Percentiles rank a stretch among this genome's conserved stretches.
These are phyloP conservation scores for Amaranthus cruentus DNA, from an alignment of 148 eudicot species.

Conservation along the genomic window DNA sequence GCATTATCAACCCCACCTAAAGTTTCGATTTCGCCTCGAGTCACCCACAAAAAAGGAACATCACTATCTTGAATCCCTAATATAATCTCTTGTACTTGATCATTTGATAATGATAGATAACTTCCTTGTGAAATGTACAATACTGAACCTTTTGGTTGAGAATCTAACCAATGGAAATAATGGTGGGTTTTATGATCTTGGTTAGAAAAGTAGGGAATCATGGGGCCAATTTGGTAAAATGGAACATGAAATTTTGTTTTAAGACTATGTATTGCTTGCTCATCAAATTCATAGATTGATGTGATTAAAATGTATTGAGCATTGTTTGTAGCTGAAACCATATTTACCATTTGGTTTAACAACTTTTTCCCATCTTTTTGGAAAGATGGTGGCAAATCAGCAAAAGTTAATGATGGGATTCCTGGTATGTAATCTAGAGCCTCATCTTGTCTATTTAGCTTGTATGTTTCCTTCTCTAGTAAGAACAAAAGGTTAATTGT, in stretches of 20 bases:
- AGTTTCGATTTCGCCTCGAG: constrained; percentile 27
- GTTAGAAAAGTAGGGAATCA: constrained; percentile 35
- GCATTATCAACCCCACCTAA: constrained; percentile 4
- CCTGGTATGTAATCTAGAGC: too few species aligned
- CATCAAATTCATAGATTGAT: too few species aligned
- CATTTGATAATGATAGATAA: constrained; percentile 46
- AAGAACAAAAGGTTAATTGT: too few species aligned
- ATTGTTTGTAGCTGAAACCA: too few species aligned
- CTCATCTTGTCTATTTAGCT: too few species aligned
- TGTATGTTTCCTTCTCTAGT: too few species aligned
- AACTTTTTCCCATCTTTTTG: too few species aligned
- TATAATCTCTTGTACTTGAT: constrained; percentile 52
- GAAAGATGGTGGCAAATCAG: too few species aligned
- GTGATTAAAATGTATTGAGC: too few species aligned
- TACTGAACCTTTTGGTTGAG: constrained; percentile 41
- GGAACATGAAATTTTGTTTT: constrained; percentile 31
- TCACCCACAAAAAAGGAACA: constrained; percentile 51
- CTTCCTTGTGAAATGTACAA: constrained; percentile 65
- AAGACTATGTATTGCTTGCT: background rate
- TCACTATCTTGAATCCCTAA: constrained; percentile 50
- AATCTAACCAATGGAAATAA: constrained; percentile 36
- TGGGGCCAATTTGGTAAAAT: constrained; percentile 43
- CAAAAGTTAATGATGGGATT: too few species aligned
- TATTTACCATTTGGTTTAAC: too few species aligned
- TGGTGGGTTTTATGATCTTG: background rate